These are phyloP conservation scores for Castanospermum australe DNA, from an alignment of 306 rosid genomes.

Conservation along the genomic window DNA sequence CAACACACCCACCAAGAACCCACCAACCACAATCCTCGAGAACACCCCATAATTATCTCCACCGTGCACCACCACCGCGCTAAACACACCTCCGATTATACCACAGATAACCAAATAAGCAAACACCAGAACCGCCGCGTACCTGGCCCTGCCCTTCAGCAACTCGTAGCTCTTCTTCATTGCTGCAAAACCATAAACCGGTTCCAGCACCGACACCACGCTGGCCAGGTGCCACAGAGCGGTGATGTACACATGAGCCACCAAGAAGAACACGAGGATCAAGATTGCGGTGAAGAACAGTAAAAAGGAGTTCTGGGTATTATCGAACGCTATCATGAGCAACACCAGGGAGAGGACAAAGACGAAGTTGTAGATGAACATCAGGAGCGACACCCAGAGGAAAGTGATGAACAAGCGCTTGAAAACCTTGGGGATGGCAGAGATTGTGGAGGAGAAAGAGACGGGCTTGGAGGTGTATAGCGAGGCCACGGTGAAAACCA, in stretches of 20 bases:
- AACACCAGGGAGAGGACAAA: constrained; percentile 48
- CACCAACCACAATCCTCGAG: constrained; percentile 74
- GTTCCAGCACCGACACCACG: constrained; percentile 87
- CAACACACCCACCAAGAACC: constrained; percentile 79
- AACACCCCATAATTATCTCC: constrained; percentile 57
- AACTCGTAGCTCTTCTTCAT: constrained; percentile 86
- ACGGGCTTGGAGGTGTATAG: constrained; percentile 84
- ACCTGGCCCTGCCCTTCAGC: constrained; percentile 65
- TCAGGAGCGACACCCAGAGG: constrained; percentile 74
- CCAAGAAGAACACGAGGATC: constrained; percentile 54
- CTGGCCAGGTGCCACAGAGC: constrained; percentile 94
- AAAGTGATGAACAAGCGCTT: constrained; percentile 84
- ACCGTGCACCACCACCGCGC: constrained; percentile 76
- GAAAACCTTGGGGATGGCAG: constrained; percentile 86
- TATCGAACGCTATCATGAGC: constrained; percentile 53
- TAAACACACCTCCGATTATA: constrained; percentile 52
- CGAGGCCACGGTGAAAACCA: constrained; percentile 93
- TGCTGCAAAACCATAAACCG: constrained; percentile 69
- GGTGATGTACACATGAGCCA: constrained; percentile 76
- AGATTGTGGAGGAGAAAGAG: constrained; percentile 66
- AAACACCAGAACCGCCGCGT: constrained; percentile 56
- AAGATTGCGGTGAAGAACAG: constrained; percentile 33
- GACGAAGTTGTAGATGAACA: constrained; percentile 63
- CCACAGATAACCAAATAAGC: constrained; percentile 56
- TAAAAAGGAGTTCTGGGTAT: constrained; percentile 42